phyloP scores from a whole-genome alignment of 805 yeast species.

The Tetrapisispora taiwanensis region DNA sequence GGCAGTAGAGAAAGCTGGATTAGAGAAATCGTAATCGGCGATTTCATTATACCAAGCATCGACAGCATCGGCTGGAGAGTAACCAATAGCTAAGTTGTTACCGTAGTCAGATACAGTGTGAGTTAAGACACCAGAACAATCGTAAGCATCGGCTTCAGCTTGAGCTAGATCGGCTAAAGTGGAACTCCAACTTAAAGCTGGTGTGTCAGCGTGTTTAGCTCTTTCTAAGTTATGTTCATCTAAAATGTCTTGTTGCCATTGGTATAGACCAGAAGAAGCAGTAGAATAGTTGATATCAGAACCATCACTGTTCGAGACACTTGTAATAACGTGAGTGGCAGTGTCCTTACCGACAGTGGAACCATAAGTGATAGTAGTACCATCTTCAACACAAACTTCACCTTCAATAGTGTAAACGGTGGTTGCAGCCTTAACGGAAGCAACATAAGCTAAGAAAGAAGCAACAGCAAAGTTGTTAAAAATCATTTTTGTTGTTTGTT shows the following conservation, averaged over 20 bases:
- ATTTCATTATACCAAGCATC: constrained; percentile 73
- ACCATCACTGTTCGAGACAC: neutral
- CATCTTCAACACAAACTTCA: constrained; percentile 21
- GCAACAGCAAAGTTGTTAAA: constrained; percentile 6
- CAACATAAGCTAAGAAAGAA: constrained; percentile 4
- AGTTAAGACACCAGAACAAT: constrained; percentile 46
- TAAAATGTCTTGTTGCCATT: constrained; percentile 24
- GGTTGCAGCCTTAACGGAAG: constrained; percentile 10
- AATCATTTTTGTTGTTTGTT: neutral
- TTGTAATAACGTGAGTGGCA: constrained; percentile 2
- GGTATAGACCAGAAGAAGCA: constrained; percentile 1
- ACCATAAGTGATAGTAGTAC: constrained; percentile 19
- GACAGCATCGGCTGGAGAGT: constrained; percentile 35
- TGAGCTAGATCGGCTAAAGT: constrained; percentile 39
- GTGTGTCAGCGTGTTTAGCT: constrained; percentile 35
- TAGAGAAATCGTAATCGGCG: constrained; percentile 42
- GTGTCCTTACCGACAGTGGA: constrained; percentile 5
- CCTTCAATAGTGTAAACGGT: constrained; percentile 23
- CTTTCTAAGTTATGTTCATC: constrained; percentile 43
- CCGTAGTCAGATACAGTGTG: constrained; percentile 55
- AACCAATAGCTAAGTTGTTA: constrained; percentile 69
- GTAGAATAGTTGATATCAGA: constrained; percentile 1
- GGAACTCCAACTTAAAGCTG: constrained; percentile 40
- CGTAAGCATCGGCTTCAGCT: constrained; percentile 39
- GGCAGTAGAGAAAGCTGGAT: constrained; percentile 35